These are phyloP conservation scores for Teratosphaeria gauchensis DNA, from an alignment of 2,329 filamentous ascomycete species.

Conservation along the genomic window DNA sequence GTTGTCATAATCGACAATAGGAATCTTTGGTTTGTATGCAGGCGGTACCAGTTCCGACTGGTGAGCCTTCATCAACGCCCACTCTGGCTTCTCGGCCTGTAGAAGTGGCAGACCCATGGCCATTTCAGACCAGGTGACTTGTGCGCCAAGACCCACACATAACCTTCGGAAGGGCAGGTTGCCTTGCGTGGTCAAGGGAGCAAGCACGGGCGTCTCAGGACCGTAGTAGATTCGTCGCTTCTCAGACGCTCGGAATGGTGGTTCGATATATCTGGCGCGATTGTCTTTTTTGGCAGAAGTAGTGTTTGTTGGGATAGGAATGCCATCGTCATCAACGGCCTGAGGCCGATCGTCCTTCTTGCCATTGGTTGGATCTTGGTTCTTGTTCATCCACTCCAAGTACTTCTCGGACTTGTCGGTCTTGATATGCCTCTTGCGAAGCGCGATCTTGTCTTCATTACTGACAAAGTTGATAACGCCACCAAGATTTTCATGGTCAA, in stretches of 20 bases:
- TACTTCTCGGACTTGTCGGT: constrained; percentile 69
- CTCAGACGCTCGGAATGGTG: constrained; percentile 81
- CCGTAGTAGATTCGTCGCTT: constrained; percentile 93
- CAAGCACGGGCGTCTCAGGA: constrained; percentile 83
- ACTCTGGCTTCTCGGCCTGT: constrained; percentile 83
- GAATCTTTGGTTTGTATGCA: constrained; percentile 47
- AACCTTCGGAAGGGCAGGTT: constrained; percentile 90
- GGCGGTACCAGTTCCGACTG: constrained; percentile 70
- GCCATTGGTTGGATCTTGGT: constrained; percentile 28
- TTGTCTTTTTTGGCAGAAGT: constrained; percentile 50
- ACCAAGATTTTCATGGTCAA: constrained; percentile 31
- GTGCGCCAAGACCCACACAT: constrained; percentile 78
- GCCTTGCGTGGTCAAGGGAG: constrained; percentile 90
- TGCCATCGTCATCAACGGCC: constrained; percentile 5
- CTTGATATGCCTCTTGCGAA: constrained; percentile 61
- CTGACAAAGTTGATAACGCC: constrained; percentile 69
- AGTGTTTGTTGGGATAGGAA: neutral
- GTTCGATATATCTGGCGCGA: constrained; percentile 72
- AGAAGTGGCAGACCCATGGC: constrained; percentile 83
- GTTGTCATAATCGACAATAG: constrained; percentile 73
- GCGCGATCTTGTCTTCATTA: constrained; percentile 59
- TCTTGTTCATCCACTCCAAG: constrained; percentile 65
- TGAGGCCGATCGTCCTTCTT: constrained; percentile 18
- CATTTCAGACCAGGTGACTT: constrained; percentile 98
- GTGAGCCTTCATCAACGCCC: constrained; percentile 90